phyloP scores from a whole-genome alignment of 371 early-diverging fungal genomes.

The Mucor racemosus region DNA sequence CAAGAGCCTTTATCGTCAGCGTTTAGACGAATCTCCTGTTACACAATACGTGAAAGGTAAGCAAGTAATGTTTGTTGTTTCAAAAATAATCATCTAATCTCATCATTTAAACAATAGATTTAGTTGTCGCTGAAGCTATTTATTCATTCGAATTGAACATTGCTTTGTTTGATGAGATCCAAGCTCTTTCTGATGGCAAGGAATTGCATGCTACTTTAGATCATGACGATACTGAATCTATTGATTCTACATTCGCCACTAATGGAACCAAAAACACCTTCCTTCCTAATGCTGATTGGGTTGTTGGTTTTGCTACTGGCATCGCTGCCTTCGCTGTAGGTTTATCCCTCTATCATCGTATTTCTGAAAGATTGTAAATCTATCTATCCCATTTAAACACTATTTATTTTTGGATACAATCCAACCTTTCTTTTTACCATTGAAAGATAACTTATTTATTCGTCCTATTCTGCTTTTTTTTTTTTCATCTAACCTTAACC shows the following conservation, averaged over 20 bases:
- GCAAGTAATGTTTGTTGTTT: neutral
- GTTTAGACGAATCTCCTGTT: conserved; percentile 45
- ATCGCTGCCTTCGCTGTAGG: conserved; percentile 16
- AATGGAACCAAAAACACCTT: neutral
- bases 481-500: no score
- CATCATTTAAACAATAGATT: conserved; percentile 22
- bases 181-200: conserved; percentile 36
- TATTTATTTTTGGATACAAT: conserved; percentile 7
- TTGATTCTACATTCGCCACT: neutral
- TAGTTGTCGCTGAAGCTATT: conserved; percentile 46
- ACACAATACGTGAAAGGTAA: conserved; percentile 39
- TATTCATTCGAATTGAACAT: conserved; percentile 50
- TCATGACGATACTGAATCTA: neutral
- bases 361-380: conserved; percentile 15
- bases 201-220: conserved; percentile 27
- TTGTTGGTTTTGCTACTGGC: conserved; percentile 24
- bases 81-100: neutral
- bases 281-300: conserved; percentile 18
- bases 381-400: neutral
- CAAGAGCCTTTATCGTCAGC: conserved; percentile 58
- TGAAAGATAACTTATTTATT: neutral
- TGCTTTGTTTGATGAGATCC: conserved; percentile 50
- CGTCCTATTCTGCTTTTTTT: neutral
- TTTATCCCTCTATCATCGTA: conserved; percentile 18
- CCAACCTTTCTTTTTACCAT: neutral